phyloP scores from a whole-genome alignment of 2,329 filamentous ascomycete genomes.

The Nemania sp. region DNA sequence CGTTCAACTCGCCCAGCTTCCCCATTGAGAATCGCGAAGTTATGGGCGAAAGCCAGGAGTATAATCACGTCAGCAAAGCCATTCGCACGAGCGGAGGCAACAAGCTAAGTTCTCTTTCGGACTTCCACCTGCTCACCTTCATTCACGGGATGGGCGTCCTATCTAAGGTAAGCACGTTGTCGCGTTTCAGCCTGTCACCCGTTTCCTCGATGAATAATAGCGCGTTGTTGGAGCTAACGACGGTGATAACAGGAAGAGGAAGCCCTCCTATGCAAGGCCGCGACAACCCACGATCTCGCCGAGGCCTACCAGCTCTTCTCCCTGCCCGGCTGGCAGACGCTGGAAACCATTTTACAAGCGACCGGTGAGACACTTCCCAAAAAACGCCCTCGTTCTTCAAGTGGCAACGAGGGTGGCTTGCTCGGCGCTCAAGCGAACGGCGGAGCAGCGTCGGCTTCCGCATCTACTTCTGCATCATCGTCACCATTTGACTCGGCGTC shows the following conservation, averaged over 20 bases:
- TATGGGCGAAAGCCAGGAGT: conserved; percentile 84
- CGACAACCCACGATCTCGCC: conserved; percentile 77
- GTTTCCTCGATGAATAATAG: neutral
- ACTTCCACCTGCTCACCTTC: conserved; percentile 94
- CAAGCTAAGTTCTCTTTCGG: conserved; percentile 71
- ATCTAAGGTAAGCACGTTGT: conserved; percentile 68
- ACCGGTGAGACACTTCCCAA: conserved; percentile 89
- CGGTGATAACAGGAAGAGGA: conserved; percentile 76
- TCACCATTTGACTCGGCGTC: conserved; percentile 18
- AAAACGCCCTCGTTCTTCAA: conserved; percentile 64
- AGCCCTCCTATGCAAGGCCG: conserved; percentile 81
- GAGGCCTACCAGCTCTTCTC: conserved; percentile 84
- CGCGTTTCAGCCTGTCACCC: conserved; percentile 25
- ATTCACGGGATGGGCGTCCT: conserved; percentile 80
- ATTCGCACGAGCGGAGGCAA: conserved; percentile 66
- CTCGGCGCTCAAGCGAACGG: conserved; percentile 33
- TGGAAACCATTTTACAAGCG: conserved; percentile 91
- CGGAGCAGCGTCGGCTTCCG: conserved; percentile 21
- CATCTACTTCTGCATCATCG: conserved; percentile 17
- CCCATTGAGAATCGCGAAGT: conserved; percentile 90
- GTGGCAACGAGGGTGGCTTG: conserved; percentile 40
- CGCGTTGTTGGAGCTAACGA: conserved; percentile 26
- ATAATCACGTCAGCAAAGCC: conserved; percentile 67
- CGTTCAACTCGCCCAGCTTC: conserved; percentile 76
- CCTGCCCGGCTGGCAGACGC: conserved; percentile 89